phyloP scores from a whole-genome alignment of 2,329 filamentous ascomycete species.

The Didymosphaeria variabile region DNA sequence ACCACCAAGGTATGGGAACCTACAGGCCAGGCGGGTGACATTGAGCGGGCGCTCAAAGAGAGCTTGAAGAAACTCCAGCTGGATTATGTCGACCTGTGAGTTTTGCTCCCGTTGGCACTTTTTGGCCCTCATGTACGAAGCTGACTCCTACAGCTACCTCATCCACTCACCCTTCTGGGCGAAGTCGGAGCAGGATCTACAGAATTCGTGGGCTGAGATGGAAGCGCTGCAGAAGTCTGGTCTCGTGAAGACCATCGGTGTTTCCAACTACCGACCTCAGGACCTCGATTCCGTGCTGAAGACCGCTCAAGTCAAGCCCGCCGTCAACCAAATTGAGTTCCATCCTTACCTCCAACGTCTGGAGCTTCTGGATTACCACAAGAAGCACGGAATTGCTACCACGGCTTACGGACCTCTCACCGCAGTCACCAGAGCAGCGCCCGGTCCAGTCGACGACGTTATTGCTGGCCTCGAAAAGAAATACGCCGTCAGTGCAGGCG shows the following conservation, averaged over 20 bases:
- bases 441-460: conserved; percentile 65
- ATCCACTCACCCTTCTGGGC: conserved; percentile 70
- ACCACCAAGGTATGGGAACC: conserved; percentile 65
- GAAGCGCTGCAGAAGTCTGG: conserved; percentile 66
- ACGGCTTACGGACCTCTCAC: conserved; percentile 58
- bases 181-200: conserved; percentile 62
- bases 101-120: not conserved
- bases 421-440: conserved; percentile 63
- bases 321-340: conserved; percentile 74
- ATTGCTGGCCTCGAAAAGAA: conserved; percentile 65
- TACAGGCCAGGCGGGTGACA: conserved; percentile 57
- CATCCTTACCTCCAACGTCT: conserved; percentile 73
- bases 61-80: conserved; percentile 69
- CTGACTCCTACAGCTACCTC: conserved; percentile 58
- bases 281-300: conserved; percentile 65
- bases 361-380: conserved; percentile 64
- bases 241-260: conserved; percentile 68
- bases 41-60: conserved; percentile 62
- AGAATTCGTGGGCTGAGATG: conserved; percentile 68
- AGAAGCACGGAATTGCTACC: conserved; percentile 58
- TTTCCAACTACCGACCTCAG: conserved; percentile 65
- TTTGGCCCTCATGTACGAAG: not conserved
- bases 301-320: conserved; percentile 64
- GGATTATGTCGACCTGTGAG: conserved; percentile 69
- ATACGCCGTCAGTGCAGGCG: conserved; percentile 66